Evolutionary conservation across 495 filamentous ascomycete species (phyloP), one percentile per base, ranked within the genome.

Genomic region (Articulospora tetracladia): DNA sequence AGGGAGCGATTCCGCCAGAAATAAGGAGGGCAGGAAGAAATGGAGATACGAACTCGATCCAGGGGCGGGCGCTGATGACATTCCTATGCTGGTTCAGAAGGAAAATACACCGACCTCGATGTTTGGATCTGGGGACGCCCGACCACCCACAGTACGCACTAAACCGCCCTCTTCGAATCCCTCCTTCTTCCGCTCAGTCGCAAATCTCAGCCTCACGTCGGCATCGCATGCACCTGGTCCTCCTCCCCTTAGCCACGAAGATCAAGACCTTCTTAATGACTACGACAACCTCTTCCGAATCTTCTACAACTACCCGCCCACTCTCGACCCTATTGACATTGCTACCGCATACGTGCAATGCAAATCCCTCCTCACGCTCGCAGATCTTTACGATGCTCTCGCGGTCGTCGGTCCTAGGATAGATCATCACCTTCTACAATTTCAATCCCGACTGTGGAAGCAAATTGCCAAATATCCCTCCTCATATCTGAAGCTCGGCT

Each of bases 401-500:
- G 77, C 85, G 20, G 90, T 96, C 17, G 90, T 96, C 17, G 92
- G 92, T 0, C 89, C 90, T 0, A 83, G 92, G n/a, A 86, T 96
- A 11, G 92, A 97, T 67, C 91, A 97, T 75, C 92, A 97, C 70
- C 76, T 97, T 2, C 77, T 97, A 1, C 91, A 92, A 57, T 97
- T 96, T 72, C 90, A 92, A 60, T 88, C 86, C 26, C 81, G 90
- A 17, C 80, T 97, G 0, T 96, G 91, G 85, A 93, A 93, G 69
- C 92, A 97, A 67, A 94, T 96, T 58, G 90, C 91, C 36, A 96
- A 95, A 71, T 96, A 96, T 69, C 92, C 92, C 19, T 89, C 93
- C 17, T 88, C 83, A 67, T 97, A 97, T 68, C 83, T 97, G 13
- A 92, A 92, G 49, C 80, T 97, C 3, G 92, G 92, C 22, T 96